phyloP scores from a whole-genome alignment of 768 basidiomycete species.

The Lactifluus subvellereus region DNA sequence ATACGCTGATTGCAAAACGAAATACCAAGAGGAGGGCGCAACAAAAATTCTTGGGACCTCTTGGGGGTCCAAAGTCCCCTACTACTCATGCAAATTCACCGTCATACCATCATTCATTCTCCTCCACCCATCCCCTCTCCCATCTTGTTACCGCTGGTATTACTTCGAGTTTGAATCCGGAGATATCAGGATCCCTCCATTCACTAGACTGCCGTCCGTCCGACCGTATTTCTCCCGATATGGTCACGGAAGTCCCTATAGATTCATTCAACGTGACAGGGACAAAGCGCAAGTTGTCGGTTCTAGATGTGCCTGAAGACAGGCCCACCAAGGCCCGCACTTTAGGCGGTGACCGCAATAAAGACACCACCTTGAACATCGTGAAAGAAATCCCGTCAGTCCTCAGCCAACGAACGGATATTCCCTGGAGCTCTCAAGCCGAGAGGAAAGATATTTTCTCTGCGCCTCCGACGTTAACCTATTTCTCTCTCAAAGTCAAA shows the following conservation, averaged over 20 bases:
- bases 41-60: slow-evolving; percentile 36
- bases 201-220: slow-evolving; percentile 28
- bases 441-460: slow-evolving; percentile 21
- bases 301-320: slow-evolving; percentile 37
- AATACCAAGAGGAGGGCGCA: slow-evolving; percentile 47
- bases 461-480: slow-evolving; percentile 43
- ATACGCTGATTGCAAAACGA: slow-evolving; percentile 64
- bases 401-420: background rate
- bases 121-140: background rate
- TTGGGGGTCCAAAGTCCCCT: slow-evolving; percentile 25
- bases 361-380: slow-evolving; percentile 38
- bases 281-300: slow-evolving; percentile 50
- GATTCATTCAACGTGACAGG: slow-evolving; percentile 35
- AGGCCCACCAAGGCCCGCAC: slow-evolving; percentile 43
- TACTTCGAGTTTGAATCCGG: background rate
- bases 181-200: background rate
- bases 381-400: slow-evolving; percentile 47
- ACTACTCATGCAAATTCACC: slow-evolving; percentile 4
- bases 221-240: slow-evolving; percentile 32
- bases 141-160: background rate
- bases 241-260: slow-evolving; percentile 50
- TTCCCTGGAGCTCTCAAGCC: background rate
- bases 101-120: background rate
- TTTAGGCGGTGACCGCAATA: slow-evolving; percentile 59
- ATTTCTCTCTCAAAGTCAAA: slow-evolving; percentile 45